Base-by-base conservation (phyloP, 2,329 filamentous ascomycete species). In the Phialemonium atrogriseum region DNA sequence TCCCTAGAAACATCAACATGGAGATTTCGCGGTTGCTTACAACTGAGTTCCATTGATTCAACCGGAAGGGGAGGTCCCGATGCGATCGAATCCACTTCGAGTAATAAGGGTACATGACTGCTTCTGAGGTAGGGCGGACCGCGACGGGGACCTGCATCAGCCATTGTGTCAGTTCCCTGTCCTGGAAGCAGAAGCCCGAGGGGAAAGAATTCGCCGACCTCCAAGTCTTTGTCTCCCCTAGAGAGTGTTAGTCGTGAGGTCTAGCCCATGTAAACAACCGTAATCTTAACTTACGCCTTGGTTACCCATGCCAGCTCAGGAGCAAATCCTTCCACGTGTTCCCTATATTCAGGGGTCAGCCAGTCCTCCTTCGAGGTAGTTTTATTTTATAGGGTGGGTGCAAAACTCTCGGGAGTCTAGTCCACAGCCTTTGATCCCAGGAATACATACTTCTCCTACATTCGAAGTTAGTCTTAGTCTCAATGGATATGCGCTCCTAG, bases 321-420 rank as follows among this genome's bases (percentile, higher is more conserved):
- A 32, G 91, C 91, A 57, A 98, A 98, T n/a, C 91, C 91, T 60
- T 98, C 89, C 40, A 98, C 84, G 58, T 98, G 91, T 50, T 91
- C 84, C 72, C 95, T 95, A 62, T 95, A n/a, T n/a, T n/a, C n/a
- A n/a, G n/a, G n/a, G n/a, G n/a, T n/a, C n/a, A n/a, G n/a, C n/a
- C n/a, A n/a, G n/a, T n/a, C n/a, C n/a, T n/a, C n/a, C n/a, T n/a
- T n/a, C n/a, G n/a, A n/a, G n/a, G n/a, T n/a, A n/a, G n/a, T n/a
- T n/a, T n/a, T n/a, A n/a, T n/a, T n/a, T n/a, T n/a, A n/a, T n/a
- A n/a, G n/a, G n/a, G n/a, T n/a, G n/a, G n/a, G n/a, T n/a, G n/a
- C n/a, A n/a, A n/a, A n/a, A n/a, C n/a, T n/a, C n/a, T n/a, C n/a
- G n/a, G n/a, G n/a, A n/a, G n/a, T n/a, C n/a, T n/a, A n/a, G n/a